Evolutionary conservation across 495 filamentous ascomycete species (phyloP), one percentile per base, ranked within the genome.

Genomic region (Articulospora tetracladia): DNA sequence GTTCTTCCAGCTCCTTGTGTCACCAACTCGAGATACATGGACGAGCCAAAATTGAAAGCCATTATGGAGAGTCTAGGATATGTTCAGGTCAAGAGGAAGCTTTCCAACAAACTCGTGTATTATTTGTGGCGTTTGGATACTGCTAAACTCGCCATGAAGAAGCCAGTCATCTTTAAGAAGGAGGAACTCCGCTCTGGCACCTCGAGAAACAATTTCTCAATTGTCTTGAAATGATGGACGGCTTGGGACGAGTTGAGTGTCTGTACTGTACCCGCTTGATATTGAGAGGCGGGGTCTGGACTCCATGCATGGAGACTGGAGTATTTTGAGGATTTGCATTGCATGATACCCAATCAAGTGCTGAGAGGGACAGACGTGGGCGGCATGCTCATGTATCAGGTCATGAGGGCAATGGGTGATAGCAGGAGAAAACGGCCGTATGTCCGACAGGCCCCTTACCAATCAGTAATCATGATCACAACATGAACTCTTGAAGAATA

Each of bases 1-100:
- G 94, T 99, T 3, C 74, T 99, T 27, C 94, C 94, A 8, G 84
- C 88, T 26, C 84, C 93, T 12, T 99, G 95, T 69, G 82, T 98
- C 54, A 82, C 79, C 13, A 99, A 99, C 68, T 97, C 95, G 17
- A 83, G 94, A 58, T 99, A 98, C 68, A 76, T 97, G 66, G 86
- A 89, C 59, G 86, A 94, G 61, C 72, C 78, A n/a, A 77, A 82
- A 51, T 74, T 99, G 25, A 71, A 78, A 13, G 78, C 74, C 0
- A 92, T 99, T 20, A 88, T 98, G 89, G 71, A 69, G 34, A 82
- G 79, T 56, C 68, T 99, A 28, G 91, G 94, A 3, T 99, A 91
- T 68, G 71, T 69, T 12, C 72, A 85, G 64, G 68, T 76, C 3
- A 75, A 83, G 59, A 80, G 77, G 69, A 97, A 96, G 72, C 74